Conservation (phyloP, 2,329 filamentous ascomycete species). For the Cladorrhinum sp. region DNA sequence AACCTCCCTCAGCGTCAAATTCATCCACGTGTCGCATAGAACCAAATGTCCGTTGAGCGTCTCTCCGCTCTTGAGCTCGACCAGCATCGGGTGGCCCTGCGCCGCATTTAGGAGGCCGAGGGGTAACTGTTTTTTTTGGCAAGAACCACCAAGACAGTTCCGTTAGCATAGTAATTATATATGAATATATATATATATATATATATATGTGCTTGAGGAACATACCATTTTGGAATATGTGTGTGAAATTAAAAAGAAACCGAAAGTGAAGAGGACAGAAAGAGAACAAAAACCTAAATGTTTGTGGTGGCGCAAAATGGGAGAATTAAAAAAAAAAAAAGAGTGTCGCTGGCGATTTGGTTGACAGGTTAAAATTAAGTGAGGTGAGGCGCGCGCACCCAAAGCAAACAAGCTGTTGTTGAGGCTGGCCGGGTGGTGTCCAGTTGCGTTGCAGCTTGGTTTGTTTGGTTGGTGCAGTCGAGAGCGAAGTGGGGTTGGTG, state of each 20-base stretch:
- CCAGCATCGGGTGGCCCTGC: constrained; percentile 96
- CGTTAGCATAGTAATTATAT: too few relatives aligned
- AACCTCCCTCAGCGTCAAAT: constrained; percentile 93
- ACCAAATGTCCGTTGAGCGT: constrained; percentile 95
- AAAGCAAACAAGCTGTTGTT: not conserved
- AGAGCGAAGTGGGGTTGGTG: too few relatives aligned
- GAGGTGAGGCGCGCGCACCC: too few relatives aligned
- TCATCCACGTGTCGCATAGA: constrained; percentile 99
- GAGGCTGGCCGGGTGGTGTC: too few relatives aligned
- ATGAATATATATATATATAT: too few relatives aligned
- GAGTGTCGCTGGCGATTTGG: not conserved
- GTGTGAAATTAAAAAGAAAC: not conserved
- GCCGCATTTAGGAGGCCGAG: constrained; percentile 88
- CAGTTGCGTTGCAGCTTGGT: not conserved
- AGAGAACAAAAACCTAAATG: not conserved
- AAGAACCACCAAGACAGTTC: too few relatives aligned
- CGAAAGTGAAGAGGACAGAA: too few relatives aligned
- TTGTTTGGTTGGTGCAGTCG: not conserved
- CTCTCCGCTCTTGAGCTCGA: constrained; percentile 96
- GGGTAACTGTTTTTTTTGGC: constrained; percentile 64
- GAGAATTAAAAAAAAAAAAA: not conserved
- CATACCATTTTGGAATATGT: not conserved
- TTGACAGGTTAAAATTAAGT: not conserved
- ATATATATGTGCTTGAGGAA: too few relatives aligned
- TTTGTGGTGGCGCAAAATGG: not conserved